Base-by-base conservation (phyloP, 1,284 basidiomycete genomes). In the Cystobasidium pallidum region DNA sequence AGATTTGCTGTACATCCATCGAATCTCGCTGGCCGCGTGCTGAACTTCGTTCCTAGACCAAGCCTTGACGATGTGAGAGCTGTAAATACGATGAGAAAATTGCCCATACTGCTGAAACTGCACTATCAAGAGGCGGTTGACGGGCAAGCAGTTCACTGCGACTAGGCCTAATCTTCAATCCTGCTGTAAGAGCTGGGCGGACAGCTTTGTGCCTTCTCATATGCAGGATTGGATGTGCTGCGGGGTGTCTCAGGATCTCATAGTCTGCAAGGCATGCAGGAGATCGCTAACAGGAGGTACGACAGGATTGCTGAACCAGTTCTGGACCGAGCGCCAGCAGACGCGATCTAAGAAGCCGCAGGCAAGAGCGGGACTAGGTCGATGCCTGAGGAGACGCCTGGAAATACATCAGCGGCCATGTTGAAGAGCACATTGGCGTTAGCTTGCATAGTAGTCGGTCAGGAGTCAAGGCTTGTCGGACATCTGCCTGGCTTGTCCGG, bases 41-140 rank as follows among this genome's bases (percentile, higher is more conserved):
- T n/a, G n/a, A n/a, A n/a, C n/a, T n/a, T n/a, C n/a, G n/a, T n/a
- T n/a, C n/a, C n/a, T n/a, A n/a, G n/a, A n/a, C n/a, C n/a, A n/a
- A n/a, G n/a, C n/a, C n/a, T n/a, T n/a, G n/a, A n/a, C n/a, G n/a
- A n/a, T n/a, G n/a, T n/a, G n/a, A n/a, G n/a, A n/a, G n/a, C n/a
- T n/a, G n/a, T n/a, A n/a, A n/a, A n/a, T n/a, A n/a, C n/a, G n/a
- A n/a, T n/a, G n/a, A n/a, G n/a, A n/a, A n/a, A n/a, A n/a, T n/a
- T n/a, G n/a, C n/a, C n/a, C n/a, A n/a, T n/a, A n/a, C n/a, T n/a
- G n/a, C n/a, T n/a, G n/a, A n/a, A n/a, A n/a, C n/a, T n/a, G n/a
- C n/a, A n/a, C n/a, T n/a, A n/a, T n/a, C n/a, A n/a, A 63, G 41
- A 43, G 61, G 61, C 19, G 43, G 45, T 32, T 41, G 61, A 32